Conservation (phyloP, 768 basidiomycete species). For the Leccinum truebloodii region DNA sequence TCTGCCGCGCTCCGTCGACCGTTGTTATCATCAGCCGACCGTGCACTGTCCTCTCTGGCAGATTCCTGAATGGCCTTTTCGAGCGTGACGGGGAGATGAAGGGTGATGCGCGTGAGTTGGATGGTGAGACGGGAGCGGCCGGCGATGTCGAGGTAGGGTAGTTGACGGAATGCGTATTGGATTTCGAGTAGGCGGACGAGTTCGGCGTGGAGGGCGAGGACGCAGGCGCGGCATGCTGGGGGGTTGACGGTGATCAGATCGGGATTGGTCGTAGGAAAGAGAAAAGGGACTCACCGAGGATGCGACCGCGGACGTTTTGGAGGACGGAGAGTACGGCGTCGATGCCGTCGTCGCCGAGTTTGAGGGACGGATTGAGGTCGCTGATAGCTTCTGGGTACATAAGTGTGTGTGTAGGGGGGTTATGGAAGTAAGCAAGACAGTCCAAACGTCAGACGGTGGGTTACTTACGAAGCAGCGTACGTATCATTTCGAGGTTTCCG, state of each 20-base stretch:
- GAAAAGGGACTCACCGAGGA: constrained; percentile 51
- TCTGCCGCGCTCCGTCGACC: constrained; percentile 5
- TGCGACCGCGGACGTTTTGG: constrained; percentile 68
- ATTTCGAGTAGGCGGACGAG: constrained; percentile 80
- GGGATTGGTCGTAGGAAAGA: too few relatives aligned
- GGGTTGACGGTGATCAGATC: neutral
- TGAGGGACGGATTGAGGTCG: constrained; percentile 77
- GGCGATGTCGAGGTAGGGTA: constrained; percentile 77
- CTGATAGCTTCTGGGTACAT: constrained; percentile 62
- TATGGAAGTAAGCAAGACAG: neutral
- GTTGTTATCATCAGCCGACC: neutral
- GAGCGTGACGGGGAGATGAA: constrained; percentile 71
- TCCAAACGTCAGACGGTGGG: neutral
- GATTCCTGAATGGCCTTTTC: constrained; percentile 62
- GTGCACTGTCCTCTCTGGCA: constrained; percentile 15
- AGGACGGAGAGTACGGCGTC: constrained; percentile 72
- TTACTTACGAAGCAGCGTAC: constrained; percentile 67
- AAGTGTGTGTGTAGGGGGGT: too few relatives aligned
- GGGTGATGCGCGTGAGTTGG: constrained; percentile 74
- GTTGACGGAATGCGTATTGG: constrained; percentile 70
- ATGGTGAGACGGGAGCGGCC: constrained; percentile 76
- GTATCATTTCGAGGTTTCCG: constrained; percentile 85
- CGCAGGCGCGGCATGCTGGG: constrained; percentile 73
- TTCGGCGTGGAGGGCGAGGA: constrained; percentile 70
- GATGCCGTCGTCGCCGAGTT: constrained; percentile 77